Conservation (phyloP, 225 moss, liverwort and hornwort species). For the Sphagnum tenellum region DNA sequence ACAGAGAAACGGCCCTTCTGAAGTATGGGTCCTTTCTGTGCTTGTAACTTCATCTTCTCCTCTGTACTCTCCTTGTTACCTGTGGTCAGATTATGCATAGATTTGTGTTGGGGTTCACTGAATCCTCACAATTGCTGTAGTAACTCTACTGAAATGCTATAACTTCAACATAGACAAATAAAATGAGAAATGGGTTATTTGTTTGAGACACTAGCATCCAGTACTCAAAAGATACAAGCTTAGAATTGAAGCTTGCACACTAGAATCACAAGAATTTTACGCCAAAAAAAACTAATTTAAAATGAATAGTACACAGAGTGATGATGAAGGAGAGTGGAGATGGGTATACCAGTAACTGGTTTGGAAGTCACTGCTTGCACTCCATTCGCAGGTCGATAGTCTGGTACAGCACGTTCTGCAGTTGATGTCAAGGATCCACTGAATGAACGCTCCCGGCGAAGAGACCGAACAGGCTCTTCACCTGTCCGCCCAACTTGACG, state of each 20-base stretch:
- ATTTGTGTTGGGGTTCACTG: too few relatives aligned
- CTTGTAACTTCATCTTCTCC: conserved; percentile 36
- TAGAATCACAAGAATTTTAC: too few relatives aligned
- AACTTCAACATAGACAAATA: too few relatives aligned
- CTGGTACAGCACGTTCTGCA: conserved; percentile 19
- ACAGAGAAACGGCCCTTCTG: conserved; percentile 94
- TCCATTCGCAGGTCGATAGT: conserved; percentile 40
- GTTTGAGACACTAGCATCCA: too few relatives aligned
- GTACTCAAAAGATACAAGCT: too few relatives aligned
- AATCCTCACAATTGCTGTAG: too few relatives aligned
- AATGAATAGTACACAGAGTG: too few relatives aligned
- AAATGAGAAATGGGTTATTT: too few relatives aligned
- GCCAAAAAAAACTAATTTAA: too few relatives aligned
- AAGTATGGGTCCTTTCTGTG: conserved; percentile 46
- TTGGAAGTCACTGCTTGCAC: conserved; percentile 20
- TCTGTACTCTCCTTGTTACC: conserved; percentile 39
- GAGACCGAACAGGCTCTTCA: conserved; percentile 20
- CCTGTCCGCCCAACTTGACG: conserved; percentile 38
- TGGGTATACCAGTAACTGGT: conserved; percentile 24
- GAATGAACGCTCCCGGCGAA: conserved; percentile 25
- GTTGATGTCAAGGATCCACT: conserved; percentile 39
- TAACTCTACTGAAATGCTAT: too few relatives aligned
- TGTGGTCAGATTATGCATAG: conserved; percentile 1
- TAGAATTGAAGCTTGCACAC: too few relatives aligned
- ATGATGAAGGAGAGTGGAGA: too few relatives aligned